phyloP scores from a whole-genome alignment of 2,329 filamentous ascomycete species.

The Ambrosiella xylebori region DNA sequence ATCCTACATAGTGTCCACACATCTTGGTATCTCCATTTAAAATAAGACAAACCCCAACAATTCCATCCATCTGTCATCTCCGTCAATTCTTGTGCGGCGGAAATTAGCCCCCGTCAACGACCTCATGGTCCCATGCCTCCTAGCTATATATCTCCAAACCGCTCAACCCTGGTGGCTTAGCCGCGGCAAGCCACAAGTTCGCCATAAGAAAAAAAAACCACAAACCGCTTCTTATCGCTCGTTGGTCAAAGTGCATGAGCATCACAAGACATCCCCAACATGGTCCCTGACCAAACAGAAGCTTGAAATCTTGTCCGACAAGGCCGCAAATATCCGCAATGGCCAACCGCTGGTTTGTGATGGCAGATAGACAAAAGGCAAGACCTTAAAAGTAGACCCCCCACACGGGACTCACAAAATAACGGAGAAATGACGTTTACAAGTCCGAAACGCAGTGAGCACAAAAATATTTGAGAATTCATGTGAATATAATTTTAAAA shows the following conservation, averaged over 20 bases:
- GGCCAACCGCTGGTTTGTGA: background rate
- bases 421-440: background rate
- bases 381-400: background rate
- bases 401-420: background rate
- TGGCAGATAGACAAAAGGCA: background rate
- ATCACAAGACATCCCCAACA: background rate
- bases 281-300: background rate
- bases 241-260: background rate
- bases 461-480: background rate
- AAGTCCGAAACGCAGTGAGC: background rate
- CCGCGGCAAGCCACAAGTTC: background rate
- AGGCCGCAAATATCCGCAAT: background rate
- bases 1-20: too few species aligned
- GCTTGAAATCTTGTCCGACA: background rate
- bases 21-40: too few species aligned
- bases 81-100: too few species aligned
- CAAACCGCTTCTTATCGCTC: background rate
- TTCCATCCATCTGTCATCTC: too few species aligned
- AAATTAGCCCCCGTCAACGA: too few species aligned
- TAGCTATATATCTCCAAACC: too few species aligned
- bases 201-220: background rate
- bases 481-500: background rate
- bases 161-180: background rate
- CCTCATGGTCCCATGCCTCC: too few species aligned
- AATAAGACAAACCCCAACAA: too few species aligned